Percentiles rank a stretch among this genome's conserved stretches.
phyloP scores from a whole-genome alignment of 176 grass and related monocot species.

The Ananas comosus region DNA sequence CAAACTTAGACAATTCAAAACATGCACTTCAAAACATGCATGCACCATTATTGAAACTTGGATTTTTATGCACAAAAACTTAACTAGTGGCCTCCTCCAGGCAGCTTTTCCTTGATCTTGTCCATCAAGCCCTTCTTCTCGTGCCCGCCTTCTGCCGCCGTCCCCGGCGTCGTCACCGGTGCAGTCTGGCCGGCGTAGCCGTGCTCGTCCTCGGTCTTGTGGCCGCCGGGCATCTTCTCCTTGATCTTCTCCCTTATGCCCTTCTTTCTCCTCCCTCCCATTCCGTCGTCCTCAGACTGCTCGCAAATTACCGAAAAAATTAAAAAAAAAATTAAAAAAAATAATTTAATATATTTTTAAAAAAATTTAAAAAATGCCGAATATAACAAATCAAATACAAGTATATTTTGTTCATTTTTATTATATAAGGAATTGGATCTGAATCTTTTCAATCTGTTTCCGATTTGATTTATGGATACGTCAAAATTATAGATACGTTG shows the following conservation, averaged over 20 bases:
- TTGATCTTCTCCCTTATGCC: background rate
- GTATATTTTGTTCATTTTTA: too few relatives aligned
- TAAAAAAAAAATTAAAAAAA: background rate
- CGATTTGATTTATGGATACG: background rate
- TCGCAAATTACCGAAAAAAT: background rate
- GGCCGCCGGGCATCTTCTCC: background rate
- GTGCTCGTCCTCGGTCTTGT: background rate
- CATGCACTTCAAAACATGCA: too few relatives aligned
- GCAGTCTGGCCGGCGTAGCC: background rate
- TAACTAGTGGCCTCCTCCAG: conserved; percentile 41
- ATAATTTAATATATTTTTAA: background rate
- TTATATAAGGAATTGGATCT: too few relatives aligned
- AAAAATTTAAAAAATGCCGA: too few relatives aligned
- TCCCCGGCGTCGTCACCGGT: background rate
- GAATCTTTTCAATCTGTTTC: too few relatives aligned
- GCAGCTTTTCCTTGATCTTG: conserved; percentile 85
- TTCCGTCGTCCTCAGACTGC: background rate
- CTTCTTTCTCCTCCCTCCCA: background rate
- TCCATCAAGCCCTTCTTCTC: conserved; percentile 78
- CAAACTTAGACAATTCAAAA: too few relatives aligned
- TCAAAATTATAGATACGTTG: too few relatives aligned
- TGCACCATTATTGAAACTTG: too few relatives aligned
- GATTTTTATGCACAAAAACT: background rate
- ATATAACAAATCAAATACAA: too few relatives aligned
- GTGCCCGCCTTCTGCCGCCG: conserved; percentile 10